phyloP scores from a whole-genome alignment of 805 yeast genomes.

The Candida lessepsii region DNA sequence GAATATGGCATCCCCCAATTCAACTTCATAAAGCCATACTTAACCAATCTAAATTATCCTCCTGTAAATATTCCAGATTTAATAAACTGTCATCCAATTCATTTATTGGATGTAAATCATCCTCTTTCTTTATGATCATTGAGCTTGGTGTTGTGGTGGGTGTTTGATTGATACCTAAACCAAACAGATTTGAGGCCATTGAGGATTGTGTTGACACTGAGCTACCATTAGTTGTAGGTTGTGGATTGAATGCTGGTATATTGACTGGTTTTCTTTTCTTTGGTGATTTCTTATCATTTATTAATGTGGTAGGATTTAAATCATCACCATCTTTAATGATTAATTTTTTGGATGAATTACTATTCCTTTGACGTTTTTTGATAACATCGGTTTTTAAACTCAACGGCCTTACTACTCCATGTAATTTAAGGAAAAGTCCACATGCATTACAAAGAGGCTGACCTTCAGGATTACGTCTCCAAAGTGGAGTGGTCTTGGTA shows the following conservation, averaged over 20 bases:
- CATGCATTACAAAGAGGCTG: slow-evolving; percentile 95
- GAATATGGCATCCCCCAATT: no score
- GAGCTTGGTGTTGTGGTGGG: slow-evolving; percentile 12
- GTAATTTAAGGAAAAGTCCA: slow-evolving; percentile 86
- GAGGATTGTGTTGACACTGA: slow-evolving; percentile 1
- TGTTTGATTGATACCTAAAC: slow-evolving; percentile 11
- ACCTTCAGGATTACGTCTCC: slow-evolving; percentile 93
- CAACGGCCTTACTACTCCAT: slow-evolving; percentile 92
- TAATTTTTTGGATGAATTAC: slow-evolving; percentile 20
- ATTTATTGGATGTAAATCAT: slow-evolving; percentile 15
- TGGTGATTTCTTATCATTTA: slow-evolving; percentile 13
- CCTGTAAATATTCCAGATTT: slow-evolving; percentile 17
- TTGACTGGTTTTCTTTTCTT: slow-evolving; percentile 14
- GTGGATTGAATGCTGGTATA: slow-evolving; percentile 9
- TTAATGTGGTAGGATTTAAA: slow-evolving; percentile 43
- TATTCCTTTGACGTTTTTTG: slow-evolving; percentile 77
- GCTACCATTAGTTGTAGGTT: neutral
- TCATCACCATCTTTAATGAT: slow-evolving; percentile 50
- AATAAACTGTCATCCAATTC: slow-evolving; percentile 15
- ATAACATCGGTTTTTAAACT: slow-evolving; percentile 90
- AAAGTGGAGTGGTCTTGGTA: slow-evolving; percentile 88
- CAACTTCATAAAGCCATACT: slow-evolving; percentile 28
- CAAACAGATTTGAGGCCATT: slow-evolving; percentile 9
- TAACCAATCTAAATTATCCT: slow-evolving; percentile 28
- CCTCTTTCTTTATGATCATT: slow-evolving; percentile 7